phyloP scores from a whole-genome alignment of 352 stramenopile genomes.

The Phytophthora megakarya region DNA sequence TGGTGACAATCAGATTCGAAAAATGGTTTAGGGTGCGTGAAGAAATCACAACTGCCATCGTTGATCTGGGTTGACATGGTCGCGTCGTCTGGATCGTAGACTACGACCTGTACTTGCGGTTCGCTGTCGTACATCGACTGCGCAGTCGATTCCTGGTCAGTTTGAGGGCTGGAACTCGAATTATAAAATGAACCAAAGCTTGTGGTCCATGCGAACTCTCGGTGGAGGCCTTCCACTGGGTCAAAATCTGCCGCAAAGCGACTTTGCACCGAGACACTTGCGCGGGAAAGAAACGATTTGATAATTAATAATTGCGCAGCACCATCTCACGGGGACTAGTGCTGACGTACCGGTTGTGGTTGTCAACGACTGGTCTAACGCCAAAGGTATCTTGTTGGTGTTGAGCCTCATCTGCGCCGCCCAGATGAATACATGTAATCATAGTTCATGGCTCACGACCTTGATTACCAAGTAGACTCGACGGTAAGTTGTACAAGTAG shows the following conservation, averaged over 20 bases:
- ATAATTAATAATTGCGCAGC: neutral
- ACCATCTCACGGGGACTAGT: neutral
- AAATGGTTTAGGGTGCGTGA: neutral
- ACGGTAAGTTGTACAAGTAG: too few relatives aligned
- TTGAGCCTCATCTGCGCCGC: neutral
- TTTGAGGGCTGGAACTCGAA: neutral
- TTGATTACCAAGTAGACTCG: too few relatives aligned
- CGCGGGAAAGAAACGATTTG: neutral
- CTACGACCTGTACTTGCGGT: neutral
- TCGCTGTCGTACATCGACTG: neutral
- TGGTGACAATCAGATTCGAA: neutral
- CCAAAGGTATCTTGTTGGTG: neutral
- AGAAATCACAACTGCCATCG: neutral
- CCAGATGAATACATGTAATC: too few relatives aligned
- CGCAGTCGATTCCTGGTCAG: neutral
- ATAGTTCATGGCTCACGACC: too few relatives aligned
- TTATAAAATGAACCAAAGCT: neutral
- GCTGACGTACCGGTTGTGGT: neutral
- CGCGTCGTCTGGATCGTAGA: neutral
- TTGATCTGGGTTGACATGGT: neutral
- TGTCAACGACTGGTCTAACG: neutral
- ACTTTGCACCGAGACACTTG: neutral
- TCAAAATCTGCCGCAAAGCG: neutral
- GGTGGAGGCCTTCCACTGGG: too few relatives aligned
- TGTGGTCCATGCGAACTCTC: neutral